phyloP scores from a whole-genome alignment of 2,329 filamentous ascomycete species.

The Colletotrichum ledebouriae region DNA sequence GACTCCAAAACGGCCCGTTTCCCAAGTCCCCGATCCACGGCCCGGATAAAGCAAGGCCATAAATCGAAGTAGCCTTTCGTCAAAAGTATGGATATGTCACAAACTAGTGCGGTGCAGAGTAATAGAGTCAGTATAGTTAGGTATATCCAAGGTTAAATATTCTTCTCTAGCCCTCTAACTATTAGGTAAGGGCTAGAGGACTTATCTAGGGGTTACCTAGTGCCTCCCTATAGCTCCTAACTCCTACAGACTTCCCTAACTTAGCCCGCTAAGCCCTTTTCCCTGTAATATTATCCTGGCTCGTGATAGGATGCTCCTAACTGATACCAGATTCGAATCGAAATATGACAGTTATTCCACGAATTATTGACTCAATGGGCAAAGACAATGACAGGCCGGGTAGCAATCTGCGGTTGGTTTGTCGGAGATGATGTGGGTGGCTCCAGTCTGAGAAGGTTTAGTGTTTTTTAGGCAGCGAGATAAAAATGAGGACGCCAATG shows the following conservation, averaged over 20 bases:
- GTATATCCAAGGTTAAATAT: no score
- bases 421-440: constrained; percentile 31
- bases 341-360: constrained; percentile 7
- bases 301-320: constrained; percentile 1
- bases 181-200: no score
- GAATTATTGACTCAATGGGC: background rate
- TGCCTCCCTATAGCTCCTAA: no score
- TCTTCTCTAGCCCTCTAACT: no score
- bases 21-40: no score
- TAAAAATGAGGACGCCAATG: constrained; percentile 29
- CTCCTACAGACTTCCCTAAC: no score
- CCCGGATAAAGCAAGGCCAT: background rate
- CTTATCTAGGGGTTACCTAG: no score
- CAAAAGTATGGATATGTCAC: background rate
- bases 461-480: constrained; percentile 41
- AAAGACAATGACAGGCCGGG: background rate
- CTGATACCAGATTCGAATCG: background rate
- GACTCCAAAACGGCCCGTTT: background rate
- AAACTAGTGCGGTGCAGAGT: no score
- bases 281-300: no score
- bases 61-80: background rate
- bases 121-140: no score
- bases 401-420: constrained; percentile 2
- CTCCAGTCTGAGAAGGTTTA: constrained; percentile 25
- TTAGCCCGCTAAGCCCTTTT: no score